These are phyloP conservation scores for Alternaria dauci DNA, from an alignment of 2,329 filamentous ascomycete genomes.

Conservation along the genomic window DNA sequence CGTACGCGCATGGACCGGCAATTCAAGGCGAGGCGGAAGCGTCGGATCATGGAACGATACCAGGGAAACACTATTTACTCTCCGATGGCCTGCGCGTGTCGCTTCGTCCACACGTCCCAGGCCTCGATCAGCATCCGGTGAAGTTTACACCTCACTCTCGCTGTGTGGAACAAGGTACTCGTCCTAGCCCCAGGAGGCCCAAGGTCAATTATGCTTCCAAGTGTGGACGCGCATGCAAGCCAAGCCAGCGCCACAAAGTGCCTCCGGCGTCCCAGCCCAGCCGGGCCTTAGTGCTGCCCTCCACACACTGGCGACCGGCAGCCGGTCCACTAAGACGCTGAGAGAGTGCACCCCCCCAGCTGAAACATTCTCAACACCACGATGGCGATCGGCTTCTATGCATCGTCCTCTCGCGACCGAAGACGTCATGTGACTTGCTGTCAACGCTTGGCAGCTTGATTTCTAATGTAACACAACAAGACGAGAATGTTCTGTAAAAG, in stretches of 20 bases:
- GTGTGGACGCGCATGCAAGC: constrained; percentile 21
- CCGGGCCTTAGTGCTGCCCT: constrained; percentile 13
- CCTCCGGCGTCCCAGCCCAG: constrained; percentile 1
- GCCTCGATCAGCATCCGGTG: constrained; percentile 9
- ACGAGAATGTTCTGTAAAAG: background rate
- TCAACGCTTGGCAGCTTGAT: rapidly evolving
- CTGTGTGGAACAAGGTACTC: constrained; percentile 22
- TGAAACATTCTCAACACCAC: constrained; percentile 49
- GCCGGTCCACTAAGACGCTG: constrained; percentile 22
- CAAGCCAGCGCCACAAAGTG: constrained; percentile 11
- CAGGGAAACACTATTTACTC: background rate
- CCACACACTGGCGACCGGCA: constrained; percentile 8
- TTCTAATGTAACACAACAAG: background rate
- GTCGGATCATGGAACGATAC: constrained; percentile 11
- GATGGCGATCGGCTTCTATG: constrained; percentile 19
- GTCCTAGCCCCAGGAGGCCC: constrained; percentile 6
- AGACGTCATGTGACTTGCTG: constrained; percentile 13
- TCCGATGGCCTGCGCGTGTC: background rate
- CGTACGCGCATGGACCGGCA: background rate
- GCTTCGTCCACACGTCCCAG: background rate
- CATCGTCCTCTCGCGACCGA: background rate
- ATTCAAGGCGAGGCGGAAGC: constrained; percentile 7
- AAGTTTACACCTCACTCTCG: constrained; percentile 7
- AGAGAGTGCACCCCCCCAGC: constrained; percentile 27
- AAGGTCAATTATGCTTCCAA: constrained; percentile 10